Evolutionary conservation across 192 early-diverging fungal genomes (phyloP), one percentile per base, ranked within the genome.

Genomic region (Spizellomyces sp.): DNA sequence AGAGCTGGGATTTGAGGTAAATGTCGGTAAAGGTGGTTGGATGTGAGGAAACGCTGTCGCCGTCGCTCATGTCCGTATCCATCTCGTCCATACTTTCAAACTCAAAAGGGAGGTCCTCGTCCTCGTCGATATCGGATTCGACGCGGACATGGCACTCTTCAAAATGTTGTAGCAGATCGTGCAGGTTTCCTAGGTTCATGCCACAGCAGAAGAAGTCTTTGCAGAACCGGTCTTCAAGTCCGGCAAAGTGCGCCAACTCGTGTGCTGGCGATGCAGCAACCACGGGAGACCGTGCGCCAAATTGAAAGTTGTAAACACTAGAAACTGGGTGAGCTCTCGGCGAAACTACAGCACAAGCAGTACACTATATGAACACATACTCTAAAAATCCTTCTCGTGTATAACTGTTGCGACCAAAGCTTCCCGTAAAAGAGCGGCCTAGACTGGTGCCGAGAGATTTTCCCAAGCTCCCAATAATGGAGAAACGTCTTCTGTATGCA

Each of bases 131-230:
- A 66, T 98, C 96, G 9, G 92, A 88, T 77, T 95, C 95, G 52
- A 95, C 86, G 44, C 88, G 88, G 27, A 94, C 93, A 69, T 98
- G 96, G 74, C 86, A 88, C 74, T 98, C 96, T 82, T 98, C 96
- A 75, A 93, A 96, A 79, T 98, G 96, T 80, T 95, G 94, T 42
- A 98, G 80, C 56, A 98, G 90, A 70, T 94, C 95, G 83, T 98
- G 96, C 71, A 98, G 81, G 78, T 94, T 92, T 66, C 87, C 87
- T 58, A 98, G 85, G 47, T 90, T 80, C 43, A 93, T 84, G 36
- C 95, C 96, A 75, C 96, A 98, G 86, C 96, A 98, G 60, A 85
- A 85, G 74, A 96, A 98, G 88, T 98, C 93, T 79, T 92, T 92
- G 81, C 95, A 96, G 79, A 94, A 98, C 58, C 87, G 84, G 79